Evolutionary conservation across 129 eudicot genomes (phyloP), one percentile per base, ranked within the genome.

Genomic region (Gnaphalium uliginosum): DNA sequence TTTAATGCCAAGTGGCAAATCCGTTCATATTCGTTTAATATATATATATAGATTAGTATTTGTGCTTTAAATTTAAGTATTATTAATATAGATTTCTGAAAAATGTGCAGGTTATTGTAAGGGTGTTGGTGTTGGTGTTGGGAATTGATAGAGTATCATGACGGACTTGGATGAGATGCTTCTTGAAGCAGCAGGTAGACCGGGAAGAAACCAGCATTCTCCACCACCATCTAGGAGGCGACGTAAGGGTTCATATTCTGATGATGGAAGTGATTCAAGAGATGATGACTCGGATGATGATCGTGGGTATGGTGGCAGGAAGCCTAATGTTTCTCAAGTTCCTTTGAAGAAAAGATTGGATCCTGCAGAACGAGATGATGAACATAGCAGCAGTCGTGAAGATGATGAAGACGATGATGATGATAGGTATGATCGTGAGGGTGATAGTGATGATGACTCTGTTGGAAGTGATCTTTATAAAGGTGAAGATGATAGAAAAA

Each of bases 291-390:
- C 96, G 0, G 98, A 93, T 64, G 89, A 82, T 83, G 90, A 81
- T 62, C 96, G 81, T 68, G 86, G 78, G 19, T 93, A 85, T 81
- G 84, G 84, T 53, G 81, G 79, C 76, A 71, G 96, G 73, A 93
- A 90, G 41, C 91, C 89, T 26, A 82, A 97, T 22, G 84, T 80
- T 17, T 87, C 98, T 25, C 96, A 88, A 26, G 86, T 87, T 57
- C 98, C 98, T 58, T 82, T 93, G 73, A 93, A 93, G 85, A 93
- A 93, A 76, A 84, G 98, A 71, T 30, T 86, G 68, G 96, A 87
- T 64, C 85, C 92, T 35, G 11, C 76, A 57, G 96, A 90, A 29
- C 82, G 90, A 66, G 96, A 88, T 27, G 92, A 90, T 79, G 95
- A 81, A 66, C 89, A 78, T 59, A 87, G 78, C 66, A 91, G 89